Evolutionary conservation across 164 flowering plant species (phyloP).

Genomic region (Saururus chinensis): DNA sequence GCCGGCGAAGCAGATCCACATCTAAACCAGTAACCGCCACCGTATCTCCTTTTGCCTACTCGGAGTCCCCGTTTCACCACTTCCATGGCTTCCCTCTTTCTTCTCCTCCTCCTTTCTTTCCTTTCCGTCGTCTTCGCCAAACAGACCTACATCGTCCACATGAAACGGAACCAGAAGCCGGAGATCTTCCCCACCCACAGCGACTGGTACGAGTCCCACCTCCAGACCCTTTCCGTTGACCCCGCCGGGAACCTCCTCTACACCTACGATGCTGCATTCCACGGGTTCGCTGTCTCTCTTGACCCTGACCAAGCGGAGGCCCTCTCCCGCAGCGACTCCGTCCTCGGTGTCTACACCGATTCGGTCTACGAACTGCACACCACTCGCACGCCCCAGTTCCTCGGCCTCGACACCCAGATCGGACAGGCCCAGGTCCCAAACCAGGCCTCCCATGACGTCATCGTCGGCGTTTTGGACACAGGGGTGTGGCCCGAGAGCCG

Average conservation of each 20-base stretch:
- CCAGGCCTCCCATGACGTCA: constrained; percentile 41
- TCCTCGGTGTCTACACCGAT: constrained; percentile 52
- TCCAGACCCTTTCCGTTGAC: constrained; percentile 34
- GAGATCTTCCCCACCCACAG: constrained; percentile 28
- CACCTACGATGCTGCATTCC: constrained; percentile 44
- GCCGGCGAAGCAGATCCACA: neutral
- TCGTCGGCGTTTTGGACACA: constrained; percentile 71
- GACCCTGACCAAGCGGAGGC: constrained; percentile 30
- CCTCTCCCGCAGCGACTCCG: constrained; percentile 38
- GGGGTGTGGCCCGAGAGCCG: constrained; percentile 80
- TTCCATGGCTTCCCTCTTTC: neutral
- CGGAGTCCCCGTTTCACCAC: neutral
- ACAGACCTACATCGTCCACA: constrained; percentile 59
- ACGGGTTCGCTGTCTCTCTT: constrained; percentile 66
- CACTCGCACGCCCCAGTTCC: constrained; percentile 60
- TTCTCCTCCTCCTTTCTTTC: neutral
- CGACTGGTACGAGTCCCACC: constrained; percentile 53
- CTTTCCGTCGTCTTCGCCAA: constrained; percentile 10
- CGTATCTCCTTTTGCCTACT: neutral
- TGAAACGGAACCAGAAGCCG: constrained; percentile 42
- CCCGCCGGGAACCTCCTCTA: constrained; percentile 19
- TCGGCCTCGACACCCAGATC: constrained; percentile 29
- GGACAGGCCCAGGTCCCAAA: constrained; percentile 31
- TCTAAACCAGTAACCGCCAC: too few species aligned
- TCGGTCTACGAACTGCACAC: constrained; percentile 59